These are phyloP conservation scores for Boletus albobrunnescens DNA, from an alignment of 1,284 basidiomycete species.

Conservation along the genomic window DNA sequence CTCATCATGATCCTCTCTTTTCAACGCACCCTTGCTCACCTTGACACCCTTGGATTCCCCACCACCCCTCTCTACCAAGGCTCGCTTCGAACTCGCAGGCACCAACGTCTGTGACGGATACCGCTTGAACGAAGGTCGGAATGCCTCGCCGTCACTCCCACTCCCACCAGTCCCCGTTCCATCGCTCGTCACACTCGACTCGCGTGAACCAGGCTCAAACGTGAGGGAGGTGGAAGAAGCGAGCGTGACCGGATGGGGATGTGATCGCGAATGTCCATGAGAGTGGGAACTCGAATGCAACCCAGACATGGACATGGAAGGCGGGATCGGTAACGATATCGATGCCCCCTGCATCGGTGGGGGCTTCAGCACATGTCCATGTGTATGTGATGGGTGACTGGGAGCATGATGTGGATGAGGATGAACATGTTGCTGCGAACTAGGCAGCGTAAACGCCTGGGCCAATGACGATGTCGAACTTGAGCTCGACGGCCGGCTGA, in stretches of 20 bases:
- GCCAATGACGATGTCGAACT: constrained; percentile 37
- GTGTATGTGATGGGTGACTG: constrained; percentile 3
- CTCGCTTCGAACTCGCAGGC: constrained; percentile 54
- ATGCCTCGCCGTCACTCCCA: constrained; percentile 26
- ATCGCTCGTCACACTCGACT: constrained; percentile 35
- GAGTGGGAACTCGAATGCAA: constrained; percentile 2
- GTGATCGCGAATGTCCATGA: constrained; percentile 3
- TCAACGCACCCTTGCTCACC: constrained; percentile 1
- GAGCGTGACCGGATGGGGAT: constrained; percentile 6
- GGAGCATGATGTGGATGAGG: constrained; percentile 5
- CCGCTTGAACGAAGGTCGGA: constrained; percentile 66
- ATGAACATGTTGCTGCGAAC: constrained; percentile 2
- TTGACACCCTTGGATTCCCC: constrained; percentile 23
- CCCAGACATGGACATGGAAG: constrained; percentile 17
- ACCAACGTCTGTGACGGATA: constrained; percentile 66
- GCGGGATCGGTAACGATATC: constrained; percentile 24
- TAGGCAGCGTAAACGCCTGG: constrained; percentile 33
- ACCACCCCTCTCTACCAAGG: constrained; percentile 35
- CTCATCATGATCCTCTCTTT: not conserved
- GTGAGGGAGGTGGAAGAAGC: constrained; percentile 20
- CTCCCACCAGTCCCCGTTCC: constrained; percentile 28
- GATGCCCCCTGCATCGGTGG: constrained; percentile 28
- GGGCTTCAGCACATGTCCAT: constrained; percentile 18
- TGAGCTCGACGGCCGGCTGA: constrained; percentile 36
- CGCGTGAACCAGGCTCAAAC: constrained; percentile 29